Conservation (phyloP, 2,329 filamentous ascomycete species). For the Cordyceps farinosa region DNA sequence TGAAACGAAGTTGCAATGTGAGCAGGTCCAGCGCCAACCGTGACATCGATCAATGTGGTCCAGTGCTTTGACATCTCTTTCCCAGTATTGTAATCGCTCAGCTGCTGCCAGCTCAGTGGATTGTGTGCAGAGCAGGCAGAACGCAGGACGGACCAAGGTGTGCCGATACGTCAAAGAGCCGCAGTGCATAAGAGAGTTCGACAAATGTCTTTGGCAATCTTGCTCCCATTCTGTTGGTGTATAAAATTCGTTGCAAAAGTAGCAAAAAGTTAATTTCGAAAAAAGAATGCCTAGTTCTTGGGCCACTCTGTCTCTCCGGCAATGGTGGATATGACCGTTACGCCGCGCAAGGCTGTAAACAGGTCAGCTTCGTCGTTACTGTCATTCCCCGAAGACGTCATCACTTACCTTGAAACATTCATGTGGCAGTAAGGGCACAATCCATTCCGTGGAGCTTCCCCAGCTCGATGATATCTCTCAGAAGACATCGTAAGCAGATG, state of each 20-base stretch:
- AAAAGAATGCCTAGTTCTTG: not conserved
- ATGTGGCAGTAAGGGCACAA: not conserved
- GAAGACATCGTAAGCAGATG: not conserved
- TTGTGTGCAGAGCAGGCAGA: conserved; percentile 9
- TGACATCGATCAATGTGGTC: conserved; percentile 3
- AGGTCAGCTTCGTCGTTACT: not conserved
- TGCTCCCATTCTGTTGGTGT: conserved; percentile 2
- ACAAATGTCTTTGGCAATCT: conserved; percentile 7
- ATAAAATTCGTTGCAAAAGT: conserved; percentile 13
- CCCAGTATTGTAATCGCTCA: conserved; percentile 3
- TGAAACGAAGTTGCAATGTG: conserved; percentile 3
- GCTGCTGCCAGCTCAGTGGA: not conserved
- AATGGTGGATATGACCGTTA: conserved; percentile 11
- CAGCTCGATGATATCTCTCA: not conserved
- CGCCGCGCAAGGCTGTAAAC: not conserved
- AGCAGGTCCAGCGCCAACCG: conserved; percentile 6
- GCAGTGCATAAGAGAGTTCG: not conserved
- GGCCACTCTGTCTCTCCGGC: not conserved
- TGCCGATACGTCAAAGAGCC: conserved; percentile 3
- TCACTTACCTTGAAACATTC: conserved; percentile 5
- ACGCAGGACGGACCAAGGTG: conserved; percentile 13
- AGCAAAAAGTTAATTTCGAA: conserved; percentile 2
- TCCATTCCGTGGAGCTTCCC: not conserved
- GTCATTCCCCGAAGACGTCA: not conserved
- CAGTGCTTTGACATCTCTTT: conserved; percentile 6